Evolutionary conservation across 306 rosid genomes (phyloP), one percentile per base, ranked within the genome.

Genomic region (Potentilla sterilis): DNA sequence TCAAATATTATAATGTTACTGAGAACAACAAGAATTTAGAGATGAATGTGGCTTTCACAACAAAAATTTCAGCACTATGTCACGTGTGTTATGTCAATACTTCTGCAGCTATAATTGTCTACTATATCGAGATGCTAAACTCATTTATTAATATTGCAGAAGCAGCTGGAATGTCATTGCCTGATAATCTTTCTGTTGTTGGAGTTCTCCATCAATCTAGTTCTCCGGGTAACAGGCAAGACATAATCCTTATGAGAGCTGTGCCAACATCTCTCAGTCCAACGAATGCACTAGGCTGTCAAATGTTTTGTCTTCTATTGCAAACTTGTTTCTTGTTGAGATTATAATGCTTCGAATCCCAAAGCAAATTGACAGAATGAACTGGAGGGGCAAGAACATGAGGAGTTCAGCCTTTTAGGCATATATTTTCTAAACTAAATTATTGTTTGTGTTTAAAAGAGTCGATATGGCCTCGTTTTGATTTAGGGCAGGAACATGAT

Each of bases 161-260:
- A 42, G 89, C 84, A 81, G 81, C 85, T 82, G 96, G 92, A 59
- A 81, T 91, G 82, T 82, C 78, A 59, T 71, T 89, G 80, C 91
- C 89, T 79, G 93, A 91, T 79, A 73, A 78, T 72, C 90, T 90
- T 83, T 81, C 93, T 49, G 97, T 91, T 72, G 89, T 84, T 65
- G 89, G 84, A 80, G 96, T 91, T 86, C 91, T 91, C 65, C 97
- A 87, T 70, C 93, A 88, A 83, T 92, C 93, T 72, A 76, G 84
- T 88, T 89, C 95, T 77, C 75, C 41, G 38, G 92, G 98, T 86
- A 89, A 89, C 76, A 89, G 93, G 98, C 83, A 88, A 87, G 95
- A 81, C 67, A 77, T 72, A 15, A 68, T 76, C 73, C 55, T 46
- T 59, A 76, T 38, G 64, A 80, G 51, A 51, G 54, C 88, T 79